Percentiles rank a stretch among this genome's conserved stretches.
phyloP scores from a whole-genome alignment of 345 rosid genomes.

The Corchorus capsularis region DNA sequence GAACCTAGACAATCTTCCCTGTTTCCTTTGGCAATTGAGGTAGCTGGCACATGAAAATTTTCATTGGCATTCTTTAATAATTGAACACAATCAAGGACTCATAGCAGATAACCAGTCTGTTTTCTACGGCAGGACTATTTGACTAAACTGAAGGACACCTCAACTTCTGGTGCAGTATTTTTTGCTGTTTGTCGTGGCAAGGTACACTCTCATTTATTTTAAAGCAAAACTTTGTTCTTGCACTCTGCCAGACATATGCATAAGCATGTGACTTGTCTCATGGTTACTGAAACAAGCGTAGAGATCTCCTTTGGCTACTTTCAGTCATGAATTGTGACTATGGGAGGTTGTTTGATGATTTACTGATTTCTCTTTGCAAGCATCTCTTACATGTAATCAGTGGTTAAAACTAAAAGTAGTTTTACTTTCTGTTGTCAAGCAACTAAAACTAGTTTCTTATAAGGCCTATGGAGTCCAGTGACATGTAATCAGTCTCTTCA shows the following conservation, averaged over 20 bases:
- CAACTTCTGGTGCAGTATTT: constrained; percentile 80
- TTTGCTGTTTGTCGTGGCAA: constrained; percentile 99
- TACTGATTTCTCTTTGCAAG: neutral
- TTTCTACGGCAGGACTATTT: constrained; percentile 64
- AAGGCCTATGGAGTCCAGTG: neutral
- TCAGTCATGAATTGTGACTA: neutral
- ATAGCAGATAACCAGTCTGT: constrained; percentile 18
- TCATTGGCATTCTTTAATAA: constrained; percentile 18
- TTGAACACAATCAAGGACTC: constrained; percentile 1
- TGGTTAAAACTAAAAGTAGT: neutral
- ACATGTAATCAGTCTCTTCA: neutral
- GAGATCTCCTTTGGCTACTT: constrained; percentile 12
- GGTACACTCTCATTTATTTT: constrained; percentile 47
- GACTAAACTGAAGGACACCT: constrained; percentile 76
- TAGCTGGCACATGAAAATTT: constrained; percentile 28
- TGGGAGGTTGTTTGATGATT: constrained; percentile 4
- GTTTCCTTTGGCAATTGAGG: constrained; percentile 79
- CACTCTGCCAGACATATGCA: constrained; percentile 10
- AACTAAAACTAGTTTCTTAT: neutral
- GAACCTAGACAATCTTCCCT: constrained; percentile 92
- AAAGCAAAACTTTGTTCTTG: constrained; percentile 16
- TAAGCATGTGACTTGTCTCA: neutral
- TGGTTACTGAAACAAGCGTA: neutral
- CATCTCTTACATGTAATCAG: neutral
- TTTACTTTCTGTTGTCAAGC: neutral